These are phyloP conservation scores for Mycosphaerella sp. DNA, from an alignment of 2,329 filamentous ascomycete species.

Conservation along the genomic window DNA sequence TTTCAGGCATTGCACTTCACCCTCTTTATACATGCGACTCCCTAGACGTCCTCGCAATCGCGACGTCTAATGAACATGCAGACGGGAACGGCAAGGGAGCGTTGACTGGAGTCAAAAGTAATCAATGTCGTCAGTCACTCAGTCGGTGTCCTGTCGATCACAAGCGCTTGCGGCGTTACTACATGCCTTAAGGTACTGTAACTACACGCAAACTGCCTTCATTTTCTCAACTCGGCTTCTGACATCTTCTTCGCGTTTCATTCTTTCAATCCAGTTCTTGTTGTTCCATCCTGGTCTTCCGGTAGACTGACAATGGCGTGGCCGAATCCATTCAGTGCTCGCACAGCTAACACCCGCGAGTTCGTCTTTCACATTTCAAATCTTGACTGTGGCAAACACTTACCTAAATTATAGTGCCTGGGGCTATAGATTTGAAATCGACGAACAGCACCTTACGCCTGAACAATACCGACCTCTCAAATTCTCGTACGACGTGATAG, in stretches of 20 bases:
- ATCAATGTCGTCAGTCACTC: conserved; percentile 8
- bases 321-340: conserved; percentile 39
- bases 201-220: neutral
- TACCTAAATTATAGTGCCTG: conserved; percentile 43
- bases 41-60: too few relatives aligned
- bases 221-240: neutral
- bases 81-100: neutral
- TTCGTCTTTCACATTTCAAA: conserved; percentile 25
- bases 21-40: too few relatives aligned
- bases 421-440: conserved; percentile 66
- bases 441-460: conserved; percentile 55
- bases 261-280: neutral
- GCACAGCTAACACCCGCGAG: conserved; percentile 41
- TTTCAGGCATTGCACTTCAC: too few relatives aligned
- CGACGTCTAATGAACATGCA: neutral
- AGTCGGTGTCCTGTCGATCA: conserved; percentile 5
- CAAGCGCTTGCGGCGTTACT: neutral
- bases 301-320: conserved; percentile 35
- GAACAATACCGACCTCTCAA: conserved; percentile 57
- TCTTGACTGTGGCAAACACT: neutral
- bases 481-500: conserved; percentile 62
- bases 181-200: neutral
- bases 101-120: neutral
- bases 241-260: neutral
- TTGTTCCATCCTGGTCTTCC: neutral